phyloP scores from a whole-genome alignment of 164 flowering plant species.

The Tinospora cordifolia region DNA sequence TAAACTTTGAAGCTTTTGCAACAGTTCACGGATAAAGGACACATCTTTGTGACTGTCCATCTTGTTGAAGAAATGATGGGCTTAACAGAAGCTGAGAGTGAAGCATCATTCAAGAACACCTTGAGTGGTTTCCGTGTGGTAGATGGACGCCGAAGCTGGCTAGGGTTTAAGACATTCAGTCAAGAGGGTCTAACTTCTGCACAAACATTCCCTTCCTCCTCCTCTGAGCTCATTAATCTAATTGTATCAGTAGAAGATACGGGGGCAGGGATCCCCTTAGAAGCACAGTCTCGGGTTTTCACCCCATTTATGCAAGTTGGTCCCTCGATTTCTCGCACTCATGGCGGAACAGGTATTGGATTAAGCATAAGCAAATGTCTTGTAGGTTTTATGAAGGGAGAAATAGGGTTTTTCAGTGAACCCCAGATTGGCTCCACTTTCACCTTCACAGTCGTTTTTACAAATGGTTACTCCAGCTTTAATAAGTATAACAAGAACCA shows the following conservation, averaged over 20 bases:
- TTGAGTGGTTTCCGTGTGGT: constrained; percentile 85
- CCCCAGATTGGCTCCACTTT: constrained; percentile 81
- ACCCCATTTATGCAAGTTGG: constrained; percentile 95
- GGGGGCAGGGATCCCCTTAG: constrained; percentile 78
- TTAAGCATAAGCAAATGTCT: constrained; percentile 90
- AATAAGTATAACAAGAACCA: constrained; percentile 35
- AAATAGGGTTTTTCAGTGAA: constrained; percentile 77
- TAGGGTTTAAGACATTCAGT: constrained; percentile 42
- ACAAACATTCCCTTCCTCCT: constrained; percentile 20
- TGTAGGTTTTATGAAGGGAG: constrained; percentile 91
- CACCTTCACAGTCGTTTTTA: constrained; percentile 75
- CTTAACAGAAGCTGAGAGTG: constrained; percentile 42
- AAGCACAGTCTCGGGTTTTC: constrained; percentile 77
- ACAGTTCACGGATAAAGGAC: constrained; percentile 96
- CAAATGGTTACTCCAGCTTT: constrained; percentile 30
- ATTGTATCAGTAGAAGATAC: constrained; percentile 94
- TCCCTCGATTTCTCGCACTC: constrained; percentile 68
- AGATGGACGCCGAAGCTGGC: constrained; percentile 70
- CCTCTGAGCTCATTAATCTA: constrained; percentile 43
- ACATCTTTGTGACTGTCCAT: constrained; percentile 78
- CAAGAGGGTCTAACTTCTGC: constrained; percentile 30
- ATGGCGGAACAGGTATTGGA: constrained; percentile 97
- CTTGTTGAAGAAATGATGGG: constrained; percentile 68
- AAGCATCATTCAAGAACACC: constrained; percentile 39
- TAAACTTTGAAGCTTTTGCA: constrained; percentile 10